These are phyloP conservation scores for Coemansia sp. DNA, from an alignment of 192 early-diverging fungal genomes.

Conservation along the genomic window DNA sequence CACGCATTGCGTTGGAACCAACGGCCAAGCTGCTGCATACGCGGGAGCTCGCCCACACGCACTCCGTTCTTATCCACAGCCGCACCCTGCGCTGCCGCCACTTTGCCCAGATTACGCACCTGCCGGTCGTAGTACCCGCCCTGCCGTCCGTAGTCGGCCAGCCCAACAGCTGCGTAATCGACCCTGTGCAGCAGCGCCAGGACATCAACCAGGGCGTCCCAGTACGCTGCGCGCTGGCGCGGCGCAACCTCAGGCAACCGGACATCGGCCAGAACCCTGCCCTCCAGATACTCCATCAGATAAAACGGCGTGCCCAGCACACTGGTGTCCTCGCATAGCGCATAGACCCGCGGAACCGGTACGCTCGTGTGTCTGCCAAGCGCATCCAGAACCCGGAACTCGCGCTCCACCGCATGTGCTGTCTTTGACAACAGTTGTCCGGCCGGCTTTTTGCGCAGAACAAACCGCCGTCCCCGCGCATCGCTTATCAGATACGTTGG, in stretches of 20 bases:
- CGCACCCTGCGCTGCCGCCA: slow-evolving; percentile 69
- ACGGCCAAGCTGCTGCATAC: slow-evolving; percentile 64
- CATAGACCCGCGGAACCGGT: slow-evolving; percentile 86
- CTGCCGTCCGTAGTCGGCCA: slow-evolving; percentile 67
- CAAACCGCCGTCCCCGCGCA: slow-evolving; percentile 65
- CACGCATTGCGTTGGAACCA: slow-evolving; percentile 76
- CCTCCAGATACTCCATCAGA: slow-evolving; percentile 93
- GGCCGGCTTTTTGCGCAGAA: slow-evolving; percentile 91
- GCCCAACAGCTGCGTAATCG: slow-evolving; percentile 63
- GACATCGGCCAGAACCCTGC: slow-evolving; percentile 78
- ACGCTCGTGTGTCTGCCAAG: slow-evolving; percentile 72
- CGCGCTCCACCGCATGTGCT: slow-evolving; percentile 91
- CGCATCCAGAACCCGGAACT: slow-evolving; percentile 79
- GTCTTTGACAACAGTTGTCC: slow-evolving; percentile 81
- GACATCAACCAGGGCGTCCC: slow-evolving; percentile 72
- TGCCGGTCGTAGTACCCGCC: slow-evolving; percentile 86
- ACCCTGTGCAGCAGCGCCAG: slow-evolving; percentile 81
- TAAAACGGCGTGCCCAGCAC: slow-evolving; percentile 94
- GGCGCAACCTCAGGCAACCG: slow-evolving; percentile 58
- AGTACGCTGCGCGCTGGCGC: slow-evolving; percentile 60
- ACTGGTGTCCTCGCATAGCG: slow-evolving; percentile 81
- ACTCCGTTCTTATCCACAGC: slow-evolving; percentile 60
- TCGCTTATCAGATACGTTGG: slow-evolving; percentile 89
- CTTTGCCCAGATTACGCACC: slow-evolving; percentile 65
- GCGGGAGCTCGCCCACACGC: slow-evolving; percentile 68